These are phyloP conservation scores for Kwoniella botswanensis DNA, from an alignment of 768 basidiomycete genomes.

Conservation along the genomic window DNA sequence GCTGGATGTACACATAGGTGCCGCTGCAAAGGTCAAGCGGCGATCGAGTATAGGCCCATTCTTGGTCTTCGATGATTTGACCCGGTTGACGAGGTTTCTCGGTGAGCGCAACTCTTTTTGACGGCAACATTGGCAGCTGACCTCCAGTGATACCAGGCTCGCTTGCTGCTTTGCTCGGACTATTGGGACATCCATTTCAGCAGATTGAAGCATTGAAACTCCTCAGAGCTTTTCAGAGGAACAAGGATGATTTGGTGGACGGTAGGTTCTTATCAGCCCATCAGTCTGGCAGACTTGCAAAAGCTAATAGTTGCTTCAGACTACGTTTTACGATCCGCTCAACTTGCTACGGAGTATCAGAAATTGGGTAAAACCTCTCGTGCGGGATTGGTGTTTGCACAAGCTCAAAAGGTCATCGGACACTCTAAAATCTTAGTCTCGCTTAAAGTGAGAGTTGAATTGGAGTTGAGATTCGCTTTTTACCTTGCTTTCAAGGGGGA, in stretches of 20 bases:
- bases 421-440: constrained; percentile 21
- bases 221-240: constrained; percentile 68
- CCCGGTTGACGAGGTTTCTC: constrained; percentile 34
- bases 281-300: background rate
- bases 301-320: constrained; percentile 61
- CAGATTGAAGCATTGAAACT: constrained; percentile 73
- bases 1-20: background rate
- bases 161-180: constrained; percentile 66
- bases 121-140: background rate
- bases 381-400: constrained; percentile 68
- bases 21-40: constrained; percentile 5
- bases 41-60: constrained; percentile 19
- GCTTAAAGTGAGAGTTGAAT: constrained; percentile 60
- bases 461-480: constrained; percentile 65
- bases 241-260: constrained; percentile 64
- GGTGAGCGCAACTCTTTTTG: constrained; percentile 19
- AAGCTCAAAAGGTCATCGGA: constrained; percentile 21
- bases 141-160: constrained; percentile 33
- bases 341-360: constrained; percentile 79
- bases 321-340: constrained; percentile 69
- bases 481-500: constrained; percentile 30
- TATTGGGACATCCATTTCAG: constrained; percentile 70
- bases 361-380: constrained; percentile 74
- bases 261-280: constrained; percentile 33
- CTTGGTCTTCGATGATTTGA: constrained; percentile 34